Evolutionary conservation across 768 basidiomycete genomes (phyloP).

Genomic region (Amanita phalloides): DNA sequence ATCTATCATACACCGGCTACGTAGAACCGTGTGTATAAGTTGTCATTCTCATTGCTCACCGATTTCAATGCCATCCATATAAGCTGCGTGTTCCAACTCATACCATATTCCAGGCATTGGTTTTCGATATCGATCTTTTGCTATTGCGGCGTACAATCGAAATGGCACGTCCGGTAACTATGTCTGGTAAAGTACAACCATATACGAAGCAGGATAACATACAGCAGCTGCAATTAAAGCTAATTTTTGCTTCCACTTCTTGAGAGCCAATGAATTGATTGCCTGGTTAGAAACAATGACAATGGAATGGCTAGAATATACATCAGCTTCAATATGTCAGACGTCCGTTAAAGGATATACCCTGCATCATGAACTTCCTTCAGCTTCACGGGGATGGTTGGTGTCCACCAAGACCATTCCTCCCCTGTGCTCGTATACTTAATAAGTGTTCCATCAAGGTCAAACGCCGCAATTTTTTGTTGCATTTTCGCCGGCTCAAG

Average conservation of each 20-base stretch:
- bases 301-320: conserved; percentile 38
- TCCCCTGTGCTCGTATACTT: conserved; percentile 30
- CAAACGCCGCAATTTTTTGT: conserved; percentile 68
- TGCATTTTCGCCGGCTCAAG: conserved; percentile 26
- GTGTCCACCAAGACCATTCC: conserved; percentile 66
- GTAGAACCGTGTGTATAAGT: not conserved
- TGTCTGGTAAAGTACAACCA: not conserved
- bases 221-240: conserved; percentile 54
- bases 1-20: conserved; percentile 32
- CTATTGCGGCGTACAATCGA: conserved; percentile 66
- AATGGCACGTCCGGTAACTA: conserved; percentile 73
- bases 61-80: conserved; percentile 45
- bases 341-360: conserved; percentile 25
- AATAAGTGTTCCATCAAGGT: conserved; percentile 85
- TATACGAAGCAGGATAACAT: conserved; percentile 11
- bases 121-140: conserved; percentile 70
- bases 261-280: conserved; percentile 33
- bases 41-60: conserved; percentile 29
- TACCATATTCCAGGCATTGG: conserved; percentile 86
- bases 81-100: conserved; percentile 54
- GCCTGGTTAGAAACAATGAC: conserved; percentile 80
- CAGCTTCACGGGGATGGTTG: conserved; percentile 50
- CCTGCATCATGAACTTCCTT: conserved; percentile 48
- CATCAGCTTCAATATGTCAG: not conserved
- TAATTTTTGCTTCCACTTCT: conserved; percentile 73